Evolutionary conservation across 1,284 basidiomycete genomes (phyloP).

Genomic region (Coniophora puteana): DNA sequence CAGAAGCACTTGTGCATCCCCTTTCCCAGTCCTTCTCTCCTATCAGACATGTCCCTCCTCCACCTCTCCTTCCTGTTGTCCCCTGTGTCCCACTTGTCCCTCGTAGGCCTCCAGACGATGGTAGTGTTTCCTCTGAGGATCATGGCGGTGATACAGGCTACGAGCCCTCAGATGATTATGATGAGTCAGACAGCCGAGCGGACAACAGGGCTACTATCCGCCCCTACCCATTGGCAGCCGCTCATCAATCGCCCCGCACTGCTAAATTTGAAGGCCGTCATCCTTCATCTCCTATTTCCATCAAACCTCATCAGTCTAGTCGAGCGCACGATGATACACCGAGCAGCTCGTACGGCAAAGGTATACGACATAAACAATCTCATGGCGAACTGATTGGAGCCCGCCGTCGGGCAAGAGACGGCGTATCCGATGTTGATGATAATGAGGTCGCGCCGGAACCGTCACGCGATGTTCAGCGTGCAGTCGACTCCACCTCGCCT

Average conservation of each 20-base stretch:
- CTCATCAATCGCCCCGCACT: conserved; percentile 26
- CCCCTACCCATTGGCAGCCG: conserved; percentile 30
- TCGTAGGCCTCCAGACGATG: conserved; percentile 54
- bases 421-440: background rate
- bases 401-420: too few relatives aligned
- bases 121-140: conserved; percentile 69
- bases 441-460: background rate
- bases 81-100: conserved; percentile 41
- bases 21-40: conserved; percentile 37
- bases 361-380: too few relatives aligned
- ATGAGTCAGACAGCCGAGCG: conserved; percentile 48
- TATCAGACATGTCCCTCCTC: conserved; percentile 49
- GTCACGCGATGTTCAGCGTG: background rate
- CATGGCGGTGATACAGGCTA: conserved; percentile 56
- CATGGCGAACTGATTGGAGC: too few relatives aligned
- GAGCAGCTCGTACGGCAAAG: too few relatives aligned
- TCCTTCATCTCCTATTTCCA: conserved; percentile 26
- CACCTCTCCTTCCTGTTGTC: conserved; percentile 32
- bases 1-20: conserved; percentile 58
- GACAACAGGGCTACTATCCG: conserved; percentile 45
- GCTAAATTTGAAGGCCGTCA: conserved; percentile 23
- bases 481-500: too few relatives aligned
- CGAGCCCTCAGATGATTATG: conserved; percentile 66
- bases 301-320: too few relatives aligned
- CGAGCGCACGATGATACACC: too few relatives aligned